Evolutionary conservation across 257 asterid genomes (phyloP), one percentile per base, ranked within the genome.

Genomic region (Lithospermum erythrorhizon): DNA sequence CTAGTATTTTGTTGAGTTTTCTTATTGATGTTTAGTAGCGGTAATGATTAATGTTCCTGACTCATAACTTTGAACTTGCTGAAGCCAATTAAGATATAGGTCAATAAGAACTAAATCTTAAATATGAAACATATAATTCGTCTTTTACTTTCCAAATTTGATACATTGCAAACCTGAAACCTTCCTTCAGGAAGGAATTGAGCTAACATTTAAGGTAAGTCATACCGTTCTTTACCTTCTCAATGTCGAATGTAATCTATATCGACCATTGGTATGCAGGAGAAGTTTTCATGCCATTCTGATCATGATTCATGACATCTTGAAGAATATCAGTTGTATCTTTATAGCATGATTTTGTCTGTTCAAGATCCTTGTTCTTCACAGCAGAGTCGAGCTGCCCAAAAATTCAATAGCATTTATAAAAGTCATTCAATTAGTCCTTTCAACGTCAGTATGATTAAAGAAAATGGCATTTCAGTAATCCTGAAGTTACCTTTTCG

Each of bases 251-350:
- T 27, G 32, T 27, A 27, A 27, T 27, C 32, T 27, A 27, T 27
- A 27, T 2, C 6, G 32, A 27, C 32, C 4, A 27, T 27, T 5
- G 19, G 13, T 8, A 55, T 32, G 27, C 19, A 30, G 32, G 32
- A 27, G 32, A 27, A 27, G 49, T 27, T 65, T 79, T 69, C 49
- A 86, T 22, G 91, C 83, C 95, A 83, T 89, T 61, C 73, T 70
- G 45, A 3, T 68, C 90, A 86, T 86, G 67, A 89, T 84, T 68
- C 90, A 86, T 86, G 68, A 89, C 86, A 73, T 86, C 94, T 70
- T 89, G 69, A 14, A 89, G 82, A 59, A 84, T 62, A 6, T 69
- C 65, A 22, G 87, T 72, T 20, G 86, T 86, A 37, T 73, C 87
- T 70, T 74, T 68, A 64, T 89, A 84, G 24, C 64, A 74, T 8